A percentile compares a stretch with the other conserved stretches of the same genome.
Conservation (phyloP, 768 basidiomycete species). For the Calocera cornea region DNA sequence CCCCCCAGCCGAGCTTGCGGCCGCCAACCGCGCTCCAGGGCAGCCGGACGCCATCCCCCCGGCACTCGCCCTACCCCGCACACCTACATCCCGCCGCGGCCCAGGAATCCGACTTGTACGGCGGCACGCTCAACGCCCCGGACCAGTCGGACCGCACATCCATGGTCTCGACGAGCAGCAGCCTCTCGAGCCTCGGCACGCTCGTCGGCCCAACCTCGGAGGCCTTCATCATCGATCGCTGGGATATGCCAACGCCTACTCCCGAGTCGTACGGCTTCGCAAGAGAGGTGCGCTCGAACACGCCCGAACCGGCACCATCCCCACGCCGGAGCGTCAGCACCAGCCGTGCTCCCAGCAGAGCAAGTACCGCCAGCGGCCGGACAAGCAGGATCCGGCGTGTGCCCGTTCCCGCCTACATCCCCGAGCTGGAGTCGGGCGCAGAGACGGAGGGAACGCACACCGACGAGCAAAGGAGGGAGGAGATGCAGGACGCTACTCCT, state of each 20-base stretch:
- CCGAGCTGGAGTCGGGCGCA: background rate
- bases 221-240: background rate
- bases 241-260: background rate
- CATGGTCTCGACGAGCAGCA: background rate
- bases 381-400: background rate
- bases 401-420: background rate
- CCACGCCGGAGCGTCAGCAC: background rate
- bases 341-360: background rate
- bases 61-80: background rate
- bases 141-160: background rate
- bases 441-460: background rate
- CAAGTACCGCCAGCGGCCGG: background rate
- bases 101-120: background rate
- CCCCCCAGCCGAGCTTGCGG: too few species aligned
- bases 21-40: too few species aligned
- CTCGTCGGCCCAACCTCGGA: conserved; percentile 1
- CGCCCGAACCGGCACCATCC: background rate
- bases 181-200: conserved; percentile 1
- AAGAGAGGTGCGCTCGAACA: background rate
- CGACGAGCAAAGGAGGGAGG: background rate
- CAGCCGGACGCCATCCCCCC: background rate
- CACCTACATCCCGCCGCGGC: background rate
- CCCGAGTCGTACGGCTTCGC: background rate
- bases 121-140: background rate
- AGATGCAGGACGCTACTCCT: background rate